phyloP scores from a whole-genome alignment of 441 rosid species.

The Pelargonium australe region DNA sequence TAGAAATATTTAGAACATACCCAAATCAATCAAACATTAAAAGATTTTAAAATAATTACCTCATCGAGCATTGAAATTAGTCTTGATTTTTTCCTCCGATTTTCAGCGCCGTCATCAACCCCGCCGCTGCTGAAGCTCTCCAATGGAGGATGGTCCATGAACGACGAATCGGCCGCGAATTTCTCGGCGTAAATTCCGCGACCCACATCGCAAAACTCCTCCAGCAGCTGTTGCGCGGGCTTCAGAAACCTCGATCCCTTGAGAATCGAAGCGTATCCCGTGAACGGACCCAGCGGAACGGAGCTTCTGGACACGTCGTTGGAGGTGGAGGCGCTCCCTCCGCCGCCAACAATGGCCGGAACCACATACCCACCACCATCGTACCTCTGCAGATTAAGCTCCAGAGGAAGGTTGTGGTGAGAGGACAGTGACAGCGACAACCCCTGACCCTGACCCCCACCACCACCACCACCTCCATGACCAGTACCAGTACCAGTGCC shows the following conservation, averaged over 20 bases:
- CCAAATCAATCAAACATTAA: too few species aligned
- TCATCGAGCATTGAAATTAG: conserved; percentile 24
- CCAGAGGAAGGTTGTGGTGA: conserved; percentile 45
- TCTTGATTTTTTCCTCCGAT: conserved; percentile 23
- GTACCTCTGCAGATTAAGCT: conserved; percentile 45
- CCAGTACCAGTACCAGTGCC: too few species aligned
- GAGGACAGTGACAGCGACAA: conserved; percentile 68
- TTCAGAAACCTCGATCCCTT: conserved; percentile 73
- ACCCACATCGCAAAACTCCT: conserved; percentile 67
- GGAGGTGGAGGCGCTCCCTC: conserved; percentile 25
- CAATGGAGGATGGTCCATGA: conserved; percentile 46
- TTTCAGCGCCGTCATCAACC: conserved; percentile 21
- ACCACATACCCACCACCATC: conserved; percentile 30
- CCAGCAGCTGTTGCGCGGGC: conserved; percentile 76
- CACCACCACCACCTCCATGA: too few species aligned
- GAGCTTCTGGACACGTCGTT: conserved; percentile 39
- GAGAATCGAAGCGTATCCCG: conserved; percentile 74
- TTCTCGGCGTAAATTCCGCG: conserved; percentile 45
- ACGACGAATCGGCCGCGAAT: conserved; percentile 37
- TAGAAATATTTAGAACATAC: too few species aligned
- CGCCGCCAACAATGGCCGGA: conserved; percentile 31
- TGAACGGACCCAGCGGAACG: conserved; percentile 59
- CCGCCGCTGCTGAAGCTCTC: conserved; percentile 23
- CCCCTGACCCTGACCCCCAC: conserved; percentile 20
- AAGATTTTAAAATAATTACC: conserved; percentile 8